Conservation (phyloP, 1,284 basidiomycete genomes). For the Phaffia rhodozyma region DNA sequence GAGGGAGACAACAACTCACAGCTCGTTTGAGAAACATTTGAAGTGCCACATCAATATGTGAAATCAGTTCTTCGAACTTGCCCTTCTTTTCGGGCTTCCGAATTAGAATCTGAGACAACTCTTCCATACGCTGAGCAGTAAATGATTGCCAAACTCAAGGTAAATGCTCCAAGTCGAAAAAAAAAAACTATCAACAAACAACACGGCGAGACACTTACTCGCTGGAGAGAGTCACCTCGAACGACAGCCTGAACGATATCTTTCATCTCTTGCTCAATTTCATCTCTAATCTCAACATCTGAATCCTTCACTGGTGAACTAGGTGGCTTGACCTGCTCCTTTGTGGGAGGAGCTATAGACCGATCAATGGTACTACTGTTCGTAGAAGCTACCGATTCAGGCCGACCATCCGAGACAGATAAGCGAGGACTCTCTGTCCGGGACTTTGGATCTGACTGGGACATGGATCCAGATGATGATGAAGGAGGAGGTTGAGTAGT, state of each 20-base stretch:
- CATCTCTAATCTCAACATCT: background rate
- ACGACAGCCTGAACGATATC: conserved; percentile 10
- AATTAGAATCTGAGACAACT: conserved; percentile 87
- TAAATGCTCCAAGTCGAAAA: conserved; percentile 24
- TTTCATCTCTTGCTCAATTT: conserved; percentile 12
- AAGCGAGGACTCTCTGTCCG: background rate
- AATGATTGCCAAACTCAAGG: conserved; percentile 63
- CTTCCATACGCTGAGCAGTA: conserved; percentile 82
- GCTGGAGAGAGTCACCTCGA: conserved; percentile 28
- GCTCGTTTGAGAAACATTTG: conserved; percentile 13
- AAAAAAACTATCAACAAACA: conserved; percentile 19
- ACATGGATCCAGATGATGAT: conserved; percentile 45
- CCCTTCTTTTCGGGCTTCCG: conserved; percentile 76
- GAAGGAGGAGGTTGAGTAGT: conserved; percentile 40
- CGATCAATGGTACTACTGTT: background rate
- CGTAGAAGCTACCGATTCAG: too few relatives aligned
- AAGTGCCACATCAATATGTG: conserved; percentile 5
- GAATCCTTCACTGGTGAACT: background rate
- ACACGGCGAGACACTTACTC: conserved; percentile 37
- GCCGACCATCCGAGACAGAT: too few relatives aligned
- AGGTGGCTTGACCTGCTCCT: background rate
- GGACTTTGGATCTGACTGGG: conserved; percentile 35
- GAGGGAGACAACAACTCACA: background rate
- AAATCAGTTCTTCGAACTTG: conserved; percentile 63
- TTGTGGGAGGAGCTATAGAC: background rate